phyloP scores from a whole-genome alignment of 1,284 basidiomycete species.

The Agaricales sp. region DNA sequence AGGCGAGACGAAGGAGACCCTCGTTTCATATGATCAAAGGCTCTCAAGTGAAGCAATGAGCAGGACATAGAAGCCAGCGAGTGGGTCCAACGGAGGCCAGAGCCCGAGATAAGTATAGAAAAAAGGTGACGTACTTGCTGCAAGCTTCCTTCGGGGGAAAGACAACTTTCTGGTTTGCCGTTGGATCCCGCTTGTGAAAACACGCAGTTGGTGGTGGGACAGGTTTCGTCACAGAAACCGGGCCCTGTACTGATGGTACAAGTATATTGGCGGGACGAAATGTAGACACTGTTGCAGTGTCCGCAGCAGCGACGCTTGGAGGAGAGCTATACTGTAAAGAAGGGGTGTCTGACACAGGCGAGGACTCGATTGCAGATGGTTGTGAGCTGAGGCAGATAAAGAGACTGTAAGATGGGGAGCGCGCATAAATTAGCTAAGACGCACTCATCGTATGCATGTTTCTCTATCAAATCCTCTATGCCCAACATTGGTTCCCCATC shows the following conservation, averaged over 20 bases:
- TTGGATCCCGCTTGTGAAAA: slow-evolving; percentile 40
- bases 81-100: too few relatives aligned
- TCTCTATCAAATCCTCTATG: slow-evolving; percentile 62
- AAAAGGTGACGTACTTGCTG: slow-evolving; percentile 45
- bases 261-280: slow-evolving; percentile 24
- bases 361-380: slow-evolving; percentile 4
- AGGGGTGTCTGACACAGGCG: slow-evolving; percentile 11
- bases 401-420: slow-evolving; percentile 15
- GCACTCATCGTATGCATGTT: slow-evolving; percentile 64
- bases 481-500: slow-evolving; percentile 40
- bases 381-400: slow-evolving; percentile 18
- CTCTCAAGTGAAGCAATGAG: too few relatives aligned
- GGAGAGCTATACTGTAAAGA: slow-evolving; percentile 10
- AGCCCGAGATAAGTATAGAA: too few relatives aligned
- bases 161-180: slow-evolving; percentile 44
- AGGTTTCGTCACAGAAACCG: slow-evolving; percentile 36
- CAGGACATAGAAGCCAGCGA: too few relatives aligned
- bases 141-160: slow-evolving; percentile 64
- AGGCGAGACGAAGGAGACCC: too few relatives aligned
- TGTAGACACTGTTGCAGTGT: slow-evolving; percentile 16
- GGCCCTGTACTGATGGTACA: slow-evolving; percentile 22
- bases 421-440: slow-evolving; percentile 22
- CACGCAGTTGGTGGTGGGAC: slow-evolving; percentile 48
- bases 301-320: slow-evolving; percentile 10
- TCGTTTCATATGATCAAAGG: too few relatives aligned